Percentiles rank a stretch among this genome's conserved stretches.
Evolutionary conservation across 208 protist genomes (phyloP).

Genomic region (Acanthamoeba triangularis): DNA sequence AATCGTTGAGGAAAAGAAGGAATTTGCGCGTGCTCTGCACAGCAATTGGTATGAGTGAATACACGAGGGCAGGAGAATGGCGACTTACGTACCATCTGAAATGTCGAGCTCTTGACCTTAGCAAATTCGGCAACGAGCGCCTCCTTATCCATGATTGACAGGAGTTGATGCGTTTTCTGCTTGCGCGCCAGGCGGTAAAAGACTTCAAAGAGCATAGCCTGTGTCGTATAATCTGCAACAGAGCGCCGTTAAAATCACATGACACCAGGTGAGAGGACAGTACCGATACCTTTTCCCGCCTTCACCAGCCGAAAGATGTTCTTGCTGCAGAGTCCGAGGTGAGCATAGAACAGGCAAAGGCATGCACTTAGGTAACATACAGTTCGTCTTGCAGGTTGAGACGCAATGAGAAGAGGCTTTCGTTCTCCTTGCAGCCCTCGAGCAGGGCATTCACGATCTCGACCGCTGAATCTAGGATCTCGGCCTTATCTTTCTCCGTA

Average conservation of each 20-base stretch:
- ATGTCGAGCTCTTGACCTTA: not conserved
- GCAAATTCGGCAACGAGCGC: not conserved
- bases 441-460: conserved; percentile 16
- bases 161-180: not conserved
- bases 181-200: conserved; percentile 1
- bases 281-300: not conserved
- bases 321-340: not conserved
- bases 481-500: not conserved
- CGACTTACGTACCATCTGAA: not conserved
- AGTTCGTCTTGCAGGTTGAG: not conserved
- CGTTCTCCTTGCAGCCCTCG: not conserved
- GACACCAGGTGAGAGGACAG: not conserved
- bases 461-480: not conserved
- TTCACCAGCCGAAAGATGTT: not conserved
- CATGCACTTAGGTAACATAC: not conserved
- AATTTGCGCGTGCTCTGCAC: not conserved
- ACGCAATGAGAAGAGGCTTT: not conserved
- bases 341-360: not conserved
- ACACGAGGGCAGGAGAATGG: not conserved
- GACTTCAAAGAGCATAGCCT: conserved; percentile 46
- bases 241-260: not conserved
- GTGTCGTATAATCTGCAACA: conserved; percentile 19
- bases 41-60: not conserved
- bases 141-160: not conserved
- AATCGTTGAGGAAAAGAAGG: not conserved